These are phyloP conservation scores for Hericium rajendrae DNA, from an alignment of 768 basidiomycete genomes.

Conservation along the genomic window DNA sequence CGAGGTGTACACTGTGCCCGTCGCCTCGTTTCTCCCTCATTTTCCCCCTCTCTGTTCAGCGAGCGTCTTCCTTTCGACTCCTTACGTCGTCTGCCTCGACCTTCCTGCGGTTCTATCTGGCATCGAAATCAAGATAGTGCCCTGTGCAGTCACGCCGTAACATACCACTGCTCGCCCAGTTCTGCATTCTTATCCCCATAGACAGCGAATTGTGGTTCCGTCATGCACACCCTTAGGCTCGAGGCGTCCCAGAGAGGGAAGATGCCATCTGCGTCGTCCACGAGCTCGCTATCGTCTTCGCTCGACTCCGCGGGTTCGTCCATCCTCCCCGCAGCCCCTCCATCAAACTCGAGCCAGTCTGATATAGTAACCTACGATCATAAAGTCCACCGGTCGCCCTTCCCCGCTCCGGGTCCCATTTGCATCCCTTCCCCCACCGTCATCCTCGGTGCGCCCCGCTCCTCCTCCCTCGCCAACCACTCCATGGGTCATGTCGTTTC, in stretches of 20 bases:
- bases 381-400: slow-evolving; percentile 23
- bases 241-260: slow-evolving; percentile 8
- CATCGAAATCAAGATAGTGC: too few species aligned
- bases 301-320: slow-evolving; percentile 33
- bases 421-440: slow-evolving; percentile 4
- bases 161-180: too few species aligned
- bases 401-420: too few species aligned
- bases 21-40: background rate
- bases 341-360: slow-evolving; percentile 29
- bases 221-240: slow-evolving; percentile 13
- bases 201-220: background rate
- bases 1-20: background rate
- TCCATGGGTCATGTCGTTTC: slow-evolving; percentile 32
- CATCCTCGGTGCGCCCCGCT: slow-evolving; percentile 21
- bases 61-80: background rate
- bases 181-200: too few species aligned
- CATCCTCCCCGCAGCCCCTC: slow-evolving; percentile 28
- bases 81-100: too few species aligned
- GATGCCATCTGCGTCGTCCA: slow-evolving; percentile 30
- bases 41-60: background rate
- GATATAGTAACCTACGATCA: slow-evolving; percentile 37
- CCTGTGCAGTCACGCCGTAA: too few species aligned
- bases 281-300: slow-evolving; percentile 34
- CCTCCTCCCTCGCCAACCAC: slow-evolving; percentile 20
- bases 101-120: too few species aligned